Evolutionary conservation across 2,329 filamentous ascomycete species (phyloP), one percentile per base, ranked within the genome.

Genomic region (Drechslera avenae): DNA sequence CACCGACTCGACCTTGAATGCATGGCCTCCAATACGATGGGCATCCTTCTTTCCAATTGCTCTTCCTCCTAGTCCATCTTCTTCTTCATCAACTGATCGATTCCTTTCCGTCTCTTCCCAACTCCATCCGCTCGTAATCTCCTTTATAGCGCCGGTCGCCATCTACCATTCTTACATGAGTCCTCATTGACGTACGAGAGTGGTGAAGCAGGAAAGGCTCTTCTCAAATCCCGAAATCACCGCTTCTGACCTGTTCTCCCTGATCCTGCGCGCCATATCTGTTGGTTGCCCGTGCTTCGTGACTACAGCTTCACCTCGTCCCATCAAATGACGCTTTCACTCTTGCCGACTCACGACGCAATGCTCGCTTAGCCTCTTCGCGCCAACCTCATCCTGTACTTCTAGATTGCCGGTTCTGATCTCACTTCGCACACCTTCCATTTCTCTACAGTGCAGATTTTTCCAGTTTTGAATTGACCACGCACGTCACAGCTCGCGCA

Each of bases 251-350:
- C 35, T 7, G 39, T 46, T 35, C 43, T 33, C n/a, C 2, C 40
- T 17, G 28, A 32, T 34, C 44, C 42, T 33, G 39, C 21, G 39
- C 50, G 50, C 36, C 31, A 23, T 37, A 41, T 37, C 18, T 32
- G 30, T 34, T 39, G 50, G 26, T 44, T 35, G 53, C 37, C 42
- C 23, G 40, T 60, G 59, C 59, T 51, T 51, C 26, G 47, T 45
- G 35, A 50, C 48, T 45, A 60, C 45, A 49, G 36, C 52, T 51
- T 54, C 54, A 48, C 48, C 18, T 14, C 33, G 18, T 49, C 50
- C 50, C 49, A 32, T 49, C 39, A 40, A 18, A 17, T n/a, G 39
- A 39, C 17, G 31, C 23, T 34, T 33, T 18, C 26, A 39, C 32
- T 18, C 36, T 16, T 10, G 5, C 30, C 32, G 17, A 46, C 34